Conservation (phyloP, 2,329 filamentous ascomycete genomes). For the Thielaviopsis euricoi region DNA sequence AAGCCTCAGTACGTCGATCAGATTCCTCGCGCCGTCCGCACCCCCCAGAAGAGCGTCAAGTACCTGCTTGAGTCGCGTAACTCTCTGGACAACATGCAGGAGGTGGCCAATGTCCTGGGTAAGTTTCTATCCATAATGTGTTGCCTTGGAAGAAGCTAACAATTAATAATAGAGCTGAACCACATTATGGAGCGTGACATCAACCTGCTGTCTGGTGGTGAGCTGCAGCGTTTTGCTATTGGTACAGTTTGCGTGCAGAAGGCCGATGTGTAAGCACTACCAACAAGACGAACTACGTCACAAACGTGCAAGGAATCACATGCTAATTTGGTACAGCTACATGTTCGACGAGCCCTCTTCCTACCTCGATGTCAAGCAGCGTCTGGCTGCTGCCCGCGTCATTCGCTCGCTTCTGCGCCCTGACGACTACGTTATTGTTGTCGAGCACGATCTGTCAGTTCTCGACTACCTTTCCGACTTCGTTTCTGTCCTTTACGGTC, state of each 20-base stretch:
- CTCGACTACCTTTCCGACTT: constrained; percentile 98
- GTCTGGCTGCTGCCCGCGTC: constrained; percentile 77
- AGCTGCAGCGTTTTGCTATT: constrained; percentile 95
- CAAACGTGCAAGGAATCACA: constrained; percentile 18
- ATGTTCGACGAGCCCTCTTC: constrained; percentile 99
- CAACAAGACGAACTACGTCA: constrained; percentile 18
- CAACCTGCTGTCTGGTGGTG: constrained; percentile 80
- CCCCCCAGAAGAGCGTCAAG: constrained; percentile 62
- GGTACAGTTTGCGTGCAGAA: constrained; percentile 90
- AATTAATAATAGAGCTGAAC: constrained; percentile 46
- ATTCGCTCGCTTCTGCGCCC: constrained; percentile 81
- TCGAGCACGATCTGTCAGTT: constrained; percentile 97
- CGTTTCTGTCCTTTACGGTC: constrained; percentile 91
- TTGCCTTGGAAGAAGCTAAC: constrained; percentile 15
- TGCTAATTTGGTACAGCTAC: constrained; percentile 34
- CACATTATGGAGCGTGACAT: constrained; percentile 90
- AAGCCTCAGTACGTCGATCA: constrained; percentile 99
- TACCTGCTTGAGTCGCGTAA: constrained; percentile 60
- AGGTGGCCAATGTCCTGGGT: constrained; percentile 60
- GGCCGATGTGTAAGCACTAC: constrained; percentile 49
- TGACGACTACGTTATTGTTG: constrained; percentile 92
- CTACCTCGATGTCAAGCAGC: constrained; percentile 98
- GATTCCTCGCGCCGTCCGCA: constrained; percentile 82
- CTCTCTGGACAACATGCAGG: constrained; percentile 62
- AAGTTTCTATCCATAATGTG: neutral